Conservation (phyloP, 352 stramenopile genomes). For the Pythium periplocum region DNA sequence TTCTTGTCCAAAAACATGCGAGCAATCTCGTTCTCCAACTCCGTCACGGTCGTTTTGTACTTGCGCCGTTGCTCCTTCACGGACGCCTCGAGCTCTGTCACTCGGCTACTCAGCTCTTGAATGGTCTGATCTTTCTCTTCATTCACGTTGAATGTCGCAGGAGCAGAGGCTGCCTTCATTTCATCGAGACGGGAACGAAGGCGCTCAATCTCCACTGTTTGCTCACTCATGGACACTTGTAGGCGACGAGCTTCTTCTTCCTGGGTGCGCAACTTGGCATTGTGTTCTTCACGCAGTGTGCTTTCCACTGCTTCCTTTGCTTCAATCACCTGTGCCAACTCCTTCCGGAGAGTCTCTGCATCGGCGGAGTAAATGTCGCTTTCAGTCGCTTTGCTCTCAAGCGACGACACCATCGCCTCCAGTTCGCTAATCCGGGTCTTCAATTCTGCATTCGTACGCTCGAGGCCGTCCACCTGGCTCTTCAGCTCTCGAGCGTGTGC, state of each 20-base stretch:
- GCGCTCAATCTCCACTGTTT: background rate
- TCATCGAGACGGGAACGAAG: constrained; percentile 14
- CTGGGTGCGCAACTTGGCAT: background rate
- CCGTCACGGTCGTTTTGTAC: constrained; percentile 28
- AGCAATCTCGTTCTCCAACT: constrained; percentile 49
- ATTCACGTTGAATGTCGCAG: background rate
- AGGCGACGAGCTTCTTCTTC: constrained; percentile 5
- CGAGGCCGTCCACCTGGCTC: constrained; percentile 1
- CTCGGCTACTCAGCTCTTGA: constrained; percentile 19
- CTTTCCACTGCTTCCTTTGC: constrained; percentile 3
- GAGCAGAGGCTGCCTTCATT: constrained; percentile 22
- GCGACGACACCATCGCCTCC: constrained; percentile 2
- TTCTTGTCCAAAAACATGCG: constrained; percentile 50
- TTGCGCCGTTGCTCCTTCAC: constrained; percentile 32
- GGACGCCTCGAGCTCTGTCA: constrained; percentile 23
- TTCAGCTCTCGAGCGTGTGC: constrained; percentile 18
- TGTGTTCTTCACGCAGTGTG: background rate
- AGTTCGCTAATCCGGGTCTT: constrained; percentile 1
- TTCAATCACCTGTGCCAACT: constrained; percentile 4
- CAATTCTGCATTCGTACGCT: background rate
- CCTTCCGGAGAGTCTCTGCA: constrained; percentile 1
- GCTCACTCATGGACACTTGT: background rate
- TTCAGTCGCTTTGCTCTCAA: background rate
- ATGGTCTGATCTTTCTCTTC: constrained; percentile 21
- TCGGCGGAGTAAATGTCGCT: background rate